Base-by-base conservation (phyloP, 306 rosid species). In the Begonia loranthoides region DNA sequence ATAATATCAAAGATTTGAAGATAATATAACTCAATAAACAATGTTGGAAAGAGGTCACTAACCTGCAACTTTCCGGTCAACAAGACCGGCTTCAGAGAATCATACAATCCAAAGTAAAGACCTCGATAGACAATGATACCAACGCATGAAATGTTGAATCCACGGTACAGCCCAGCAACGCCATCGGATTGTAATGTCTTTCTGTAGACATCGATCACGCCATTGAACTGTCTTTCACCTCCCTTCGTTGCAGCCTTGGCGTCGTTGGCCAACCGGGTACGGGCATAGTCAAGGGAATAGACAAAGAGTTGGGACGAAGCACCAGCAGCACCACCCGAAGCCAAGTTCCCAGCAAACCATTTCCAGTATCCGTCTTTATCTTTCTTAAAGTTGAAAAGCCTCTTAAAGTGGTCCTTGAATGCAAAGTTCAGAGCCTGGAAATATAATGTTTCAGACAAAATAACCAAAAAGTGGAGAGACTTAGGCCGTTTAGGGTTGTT, bases 71-170 rank as follows among this genome's bases (percentile, higher is more conserved):
- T 50, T 51, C 81, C 86, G 2, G 79, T 75, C 9, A 79, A 50
- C 41, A 79, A 39, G 51, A 79, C 76, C 17, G 86, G 86, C 65
- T 79, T 79, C 28, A 79, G 49, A 50, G 86, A 79, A 72, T 79
- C 86, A 6, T 79, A 79, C 81, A 79, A 36, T 69, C 86, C 86
- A 49, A 79, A 79, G 73, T 79, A 79, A 14, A 79, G 76, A 66
- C 86, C 86, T 66, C 86, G 86, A n/a, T 79, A 79, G 15, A 79
- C 81, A 21, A 79, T 75, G 66, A 79, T 79, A 65, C 86, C 86
- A 57, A 64, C 72, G 69, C 81, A 75, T 2, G 86, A 79, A 60
- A 75, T 57, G 79, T 69, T 72, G 69, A 75, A 79, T 54, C 86
- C 86, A 51, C 86, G 86, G 76, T 79, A 79, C 49, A 79, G 86